These are phyloP conservation scores for Echria macrotheca DNA, from an alignment of 495 filamentous ascomycete species.

Conservation along the genomic window DNA sequence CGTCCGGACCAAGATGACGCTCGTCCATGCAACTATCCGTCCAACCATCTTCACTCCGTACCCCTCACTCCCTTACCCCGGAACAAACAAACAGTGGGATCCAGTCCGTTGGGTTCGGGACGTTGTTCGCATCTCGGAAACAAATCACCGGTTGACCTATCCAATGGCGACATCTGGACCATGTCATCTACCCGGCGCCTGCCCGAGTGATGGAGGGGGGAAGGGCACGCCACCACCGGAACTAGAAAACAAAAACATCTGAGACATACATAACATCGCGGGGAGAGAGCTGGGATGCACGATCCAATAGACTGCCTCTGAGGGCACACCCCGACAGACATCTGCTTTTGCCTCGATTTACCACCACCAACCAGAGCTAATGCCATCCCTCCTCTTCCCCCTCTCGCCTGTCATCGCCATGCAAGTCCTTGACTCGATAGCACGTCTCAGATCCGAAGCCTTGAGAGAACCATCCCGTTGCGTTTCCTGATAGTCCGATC, in stretches of 20 bases:
- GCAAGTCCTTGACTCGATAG: slow-evolving; percentile 2
- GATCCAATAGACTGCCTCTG: not conserved
- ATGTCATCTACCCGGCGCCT: not conserved
- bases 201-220: no score
- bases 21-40: not conserved
- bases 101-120: not conserved
- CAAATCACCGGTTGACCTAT: not conserved
- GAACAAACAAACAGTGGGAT: not conserved
- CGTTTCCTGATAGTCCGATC: not conserved
- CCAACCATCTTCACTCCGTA: not conserved
- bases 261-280: not conserved
- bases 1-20: no score
- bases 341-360: no score
- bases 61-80: not conserved
- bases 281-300: not conserved
- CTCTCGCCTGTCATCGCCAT: no score
- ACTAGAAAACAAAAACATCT: not conserved
- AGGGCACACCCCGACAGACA: not conserved
- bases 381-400: not conserved
- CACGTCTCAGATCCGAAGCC: slow-evolving; percentile 1
- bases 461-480: not conserved
- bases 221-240: not conserved
- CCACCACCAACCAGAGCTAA: slow-evolving; percentile 2
- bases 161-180: not conserved
- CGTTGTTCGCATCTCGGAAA: not conserved